phyloP scores from a whole-genome alignment of 192 early-diverging fungal genomes.

The Coemansia javaensis region DNA sequence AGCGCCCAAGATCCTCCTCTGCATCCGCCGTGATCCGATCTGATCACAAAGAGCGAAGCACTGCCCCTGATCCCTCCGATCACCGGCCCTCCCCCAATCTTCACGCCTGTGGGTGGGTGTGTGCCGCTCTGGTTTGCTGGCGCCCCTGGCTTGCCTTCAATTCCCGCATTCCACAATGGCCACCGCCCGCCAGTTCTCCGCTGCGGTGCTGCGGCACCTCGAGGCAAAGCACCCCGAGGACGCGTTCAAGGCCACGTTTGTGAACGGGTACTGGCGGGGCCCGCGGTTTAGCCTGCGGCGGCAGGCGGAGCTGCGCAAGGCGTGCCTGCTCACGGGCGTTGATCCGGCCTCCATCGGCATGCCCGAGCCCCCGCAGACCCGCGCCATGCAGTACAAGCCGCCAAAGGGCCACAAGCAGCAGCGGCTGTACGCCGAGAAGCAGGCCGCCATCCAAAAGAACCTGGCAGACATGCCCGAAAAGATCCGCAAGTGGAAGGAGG shows the following conservation, averaged over 20 bases:
- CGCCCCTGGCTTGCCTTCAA: too few relatives aligned
- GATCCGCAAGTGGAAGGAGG: conserved; percentile 52
- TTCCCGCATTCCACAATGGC: too few relatives aligned
- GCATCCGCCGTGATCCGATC: too few relatives aligned
- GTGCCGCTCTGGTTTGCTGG: too few relatives aligned
- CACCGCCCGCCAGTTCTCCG: conserved; percentile 36
- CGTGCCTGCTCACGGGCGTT: conserved; percentile 46
- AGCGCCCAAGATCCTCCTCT: too few relatives aligned
- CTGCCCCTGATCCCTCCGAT: too few relatives aligned
- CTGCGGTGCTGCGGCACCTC: conserved; percentile 22
- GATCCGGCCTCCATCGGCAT: conserved; percentile 55
- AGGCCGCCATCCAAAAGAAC: conserved; percentile 39
- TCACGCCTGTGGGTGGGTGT: background rate
- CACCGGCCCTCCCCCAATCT: background rate
- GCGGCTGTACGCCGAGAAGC: conserved; percentile 31
- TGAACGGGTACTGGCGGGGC: conserved; percentile 51
- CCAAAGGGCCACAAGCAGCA: conserved; percentile 53
- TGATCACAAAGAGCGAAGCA: too few relatives aligned
- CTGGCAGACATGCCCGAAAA: conserved; percentile 49
- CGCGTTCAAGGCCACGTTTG: conserved; percentile 39
- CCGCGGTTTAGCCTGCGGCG: conserved; percentile 50
- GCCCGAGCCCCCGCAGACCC: conserved; percentile 21
- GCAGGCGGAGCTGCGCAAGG: conserved; percentile 62
- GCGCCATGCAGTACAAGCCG: conserved; percentile 43
- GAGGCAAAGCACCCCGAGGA: conserved; percentile 13